Evolutionary conservation across 192 early-diverging fungal species (phyloP), one percentile per base, ranked within the genome.

Genomic region (Phycomyces blakesleeanus): DNA sequence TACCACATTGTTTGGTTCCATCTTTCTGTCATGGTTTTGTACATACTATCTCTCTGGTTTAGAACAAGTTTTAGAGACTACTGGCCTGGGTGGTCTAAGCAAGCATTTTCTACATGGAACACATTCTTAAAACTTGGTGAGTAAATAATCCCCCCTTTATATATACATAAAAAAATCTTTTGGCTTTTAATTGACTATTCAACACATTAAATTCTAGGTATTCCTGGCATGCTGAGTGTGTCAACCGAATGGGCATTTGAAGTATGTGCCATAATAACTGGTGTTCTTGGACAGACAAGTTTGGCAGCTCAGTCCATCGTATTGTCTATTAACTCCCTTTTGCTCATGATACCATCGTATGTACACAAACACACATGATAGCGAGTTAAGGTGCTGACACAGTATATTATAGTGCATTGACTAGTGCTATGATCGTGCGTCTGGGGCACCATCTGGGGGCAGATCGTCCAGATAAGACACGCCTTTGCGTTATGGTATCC

Each of bases 81-180:
- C 37, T 64, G 62, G 68, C 61, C 61, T 4, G 67, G 67, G 6
- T 70, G 63, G 63, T 58, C 61, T 0, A 18, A 20, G 4, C 41
- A 70, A 27, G 55, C 55, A 12, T 57, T 57, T 57, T 22, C 16
- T 51, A 34, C 51, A 5, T 70, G 68, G 62, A 29, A 42, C 5
- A 56, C 34, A 16, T 70, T 57, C 59, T 53, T 70, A 21, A 62
- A 68, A 50, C 55, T 58, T 82, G 71, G 84, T 82, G 63, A 18
- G 71, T 56, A 78, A 22, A 22, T 18, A 14, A 53, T 63, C n/a
- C n/a, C n/a, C n/a, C n/a, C n/a, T n/a, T n/a, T n/a, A n/a, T n/a
- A n/a, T n/a, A n/a, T n/a, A n/a, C n/a, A n/a, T n/a, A n/a, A n/a
- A n/a, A n/a, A n/a, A n/a, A n/a, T n/a, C n/a, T n/a, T n/a, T n/a